These are phyloP conservation scores for Plenodomus lindquistii DNA, from an alignment of 2,329 filamentous ascomycete species.

Conservation along the genomic window DNA sequence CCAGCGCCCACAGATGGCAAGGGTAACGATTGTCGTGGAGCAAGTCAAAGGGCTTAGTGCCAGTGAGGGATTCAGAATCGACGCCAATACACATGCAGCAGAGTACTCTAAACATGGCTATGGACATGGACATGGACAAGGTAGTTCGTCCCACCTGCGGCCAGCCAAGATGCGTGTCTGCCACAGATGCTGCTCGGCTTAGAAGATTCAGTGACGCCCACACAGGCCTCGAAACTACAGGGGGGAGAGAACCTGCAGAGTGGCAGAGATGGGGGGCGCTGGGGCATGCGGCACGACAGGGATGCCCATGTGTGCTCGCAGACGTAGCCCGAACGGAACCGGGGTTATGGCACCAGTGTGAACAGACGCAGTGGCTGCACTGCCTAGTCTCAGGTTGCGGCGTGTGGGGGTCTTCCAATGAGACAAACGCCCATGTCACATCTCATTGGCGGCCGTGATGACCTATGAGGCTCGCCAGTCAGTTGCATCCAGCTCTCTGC, in stretches of 20 bases:
- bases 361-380: constrained; percentile 35
- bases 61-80: constrained; percentile 35
- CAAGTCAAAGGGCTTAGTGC: constrained; percentile 30
- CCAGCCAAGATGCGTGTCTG: constrained; percentile 32
- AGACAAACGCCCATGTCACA: constrained; percentile 29
- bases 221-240: constrained; percentile 25
- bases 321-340: constrained; percentile 29
- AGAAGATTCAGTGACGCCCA: constrained; percentile 37
- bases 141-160: constrained; percentile 38
- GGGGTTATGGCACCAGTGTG: constrained; percentile 30
- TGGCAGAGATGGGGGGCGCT: constrained; percentile 25
- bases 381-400: constrained; percentile 34
- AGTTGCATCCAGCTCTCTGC: constrained; percentile 8
- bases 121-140: constrained; percentile 20
- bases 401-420: constrained; percentile 34
- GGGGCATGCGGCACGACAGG: constrained; percentile 32
- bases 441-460: constrained; percentile 26
- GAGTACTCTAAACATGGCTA: too few relatives aligned
- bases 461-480: constrained; percentile 9
- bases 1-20: constrained; percentile 36
- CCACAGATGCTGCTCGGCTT: constrained; percentile 32
- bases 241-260: constrained; percentile 19
- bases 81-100: constrained; percentile 38
- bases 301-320: constrained; percentile 23
- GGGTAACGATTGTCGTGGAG: constrained; percentile 42